Conservation (phyloP, 192 early-diverging fungal species). For the Oehlia diaphana region DNA sequence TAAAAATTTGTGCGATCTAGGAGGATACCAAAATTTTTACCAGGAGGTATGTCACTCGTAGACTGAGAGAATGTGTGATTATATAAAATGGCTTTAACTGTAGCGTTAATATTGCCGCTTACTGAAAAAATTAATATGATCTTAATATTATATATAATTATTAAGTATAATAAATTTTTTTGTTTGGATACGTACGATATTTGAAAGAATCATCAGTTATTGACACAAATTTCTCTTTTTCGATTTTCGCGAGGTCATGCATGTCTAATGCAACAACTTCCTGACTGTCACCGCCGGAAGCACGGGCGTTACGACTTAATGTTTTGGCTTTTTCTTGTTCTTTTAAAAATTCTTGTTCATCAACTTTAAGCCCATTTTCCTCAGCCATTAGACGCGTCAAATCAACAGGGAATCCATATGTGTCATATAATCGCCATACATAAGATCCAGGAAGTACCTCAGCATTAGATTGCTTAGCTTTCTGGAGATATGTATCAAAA, state of each 20-base stretch:
- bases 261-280: slow-evolving; percentile 83
- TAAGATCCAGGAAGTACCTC: slow-evolving; percentile 77
- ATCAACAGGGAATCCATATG: slow-evolving; percentile 98
- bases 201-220: slow-evolving; percentile 87
- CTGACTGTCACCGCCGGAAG: slow-evolving; percentile 49
- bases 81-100: slow-evolving; percentile 78
- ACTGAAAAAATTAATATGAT: slow-evolving; percentile 33
- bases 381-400: slow-evolving; percentile 98
- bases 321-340: slow-evolving; percentile 81
- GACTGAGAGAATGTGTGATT: slow-evolving; percentile 49
- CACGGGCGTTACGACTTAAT: slow-evolving; percentile 60
- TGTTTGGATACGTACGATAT: slow-evolving; percentile 59
- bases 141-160: neutral
- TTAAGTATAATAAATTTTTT: neutral
- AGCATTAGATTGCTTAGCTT: slow-evolving; percentile 61
- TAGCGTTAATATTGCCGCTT: slow-evolving; percentile 67
- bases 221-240: slow-evolving; percentile 67
- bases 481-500: slow-evolving; percentile 76
- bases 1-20: slow-evolving; percentile 98
- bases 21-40: slow-evolving; percentile 78
- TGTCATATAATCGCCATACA: slow-evolving; percentile 98
- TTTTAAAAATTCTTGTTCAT: slow-evolving; percentile 79
- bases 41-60: slow-evolving; percentile 54
- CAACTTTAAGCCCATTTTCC: slow-evolving; percentile 82
- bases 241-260: slow-evolving; percentile 86